Percentiles rank a stretch among this genome's conserved stretches.
phyloP scores from a whole-genome alignment of 768 basidiomycete species.

The Leccinum incarnatum region DNA sequence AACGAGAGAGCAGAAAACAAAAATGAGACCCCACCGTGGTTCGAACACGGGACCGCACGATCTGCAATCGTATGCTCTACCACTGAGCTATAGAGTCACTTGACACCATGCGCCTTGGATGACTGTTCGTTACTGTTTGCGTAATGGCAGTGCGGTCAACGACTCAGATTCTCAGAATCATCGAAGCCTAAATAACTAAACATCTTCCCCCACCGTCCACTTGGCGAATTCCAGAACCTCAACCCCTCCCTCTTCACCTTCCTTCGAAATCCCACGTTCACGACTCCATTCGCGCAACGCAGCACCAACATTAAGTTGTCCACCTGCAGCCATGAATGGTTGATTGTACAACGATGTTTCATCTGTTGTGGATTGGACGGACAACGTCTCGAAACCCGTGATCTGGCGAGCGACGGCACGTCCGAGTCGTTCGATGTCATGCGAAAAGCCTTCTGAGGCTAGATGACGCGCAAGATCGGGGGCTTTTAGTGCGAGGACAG shows the following conservation, averaged over 20 bases:
- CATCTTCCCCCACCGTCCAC: slow-evolving; percentile 60
- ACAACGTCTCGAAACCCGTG: slow-evolving; percentile 71
- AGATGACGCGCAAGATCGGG: slow-evolving; percentile 43
- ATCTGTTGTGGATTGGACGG: slow-evolving; percentile 42
- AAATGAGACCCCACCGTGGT: slow-evolving; percentile 47
- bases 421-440: slow-evolving; percentile 62
- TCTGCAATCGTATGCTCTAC: slow-evolving; percentile 63
- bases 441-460: slow-evolving; percentile 45
- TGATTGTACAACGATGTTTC: slow-evolving; percentile 65
- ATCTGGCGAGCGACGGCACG: slow-evolving; percentile 83
- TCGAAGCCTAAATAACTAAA: slow-evolving; percentile 2
- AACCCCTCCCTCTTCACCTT: slow-evolving; percentile 32
- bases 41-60: slow-evolving; percentile 58
- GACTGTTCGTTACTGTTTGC: neutral
- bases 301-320: slow-evolving; percentile 37
- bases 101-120: neutral
- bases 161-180: too few species aligned
- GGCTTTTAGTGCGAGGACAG: slow-evolving; percentile 52
- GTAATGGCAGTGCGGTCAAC: neutral
- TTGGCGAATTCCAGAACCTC: slow-evolving; percentile 53
- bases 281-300: slow-evolving; percentile 53
- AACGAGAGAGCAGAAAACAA: slow-evolving; percentile 13
- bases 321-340: slow-evolving; percentile 73
- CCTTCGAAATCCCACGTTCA: slow-evolving; percentile 41
- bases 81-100: slow-evolving; percentile 42